A percentile compares a stretch with the other conserved stretches of the same genome.
These are phyloP conservation scores for Phaseolus coccineus DNA, from an alignment of 331 rosid genomes.

Conservation along the genomic window DNA sequence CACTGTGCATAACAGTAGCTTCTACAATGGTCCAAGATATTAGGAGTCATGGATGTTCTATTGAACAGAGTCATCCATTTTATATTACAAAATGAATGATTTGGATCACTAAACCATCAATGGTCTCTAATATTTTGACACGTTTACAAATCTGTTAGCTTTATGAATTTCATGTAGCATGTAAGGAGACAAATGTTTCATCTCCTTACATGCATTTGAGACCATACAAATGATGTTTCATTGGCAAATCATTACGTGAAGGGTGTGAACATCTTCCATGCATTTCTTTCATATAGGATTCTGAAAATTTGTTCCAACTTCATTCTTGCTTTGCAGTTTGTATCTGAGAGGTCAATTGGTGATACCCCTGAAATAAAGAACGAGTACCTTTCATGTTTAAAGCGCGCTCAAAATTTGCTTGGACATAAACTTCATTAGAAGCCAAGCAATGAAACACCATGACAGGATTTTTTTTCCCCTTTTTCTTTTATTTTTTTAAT, in stretches of 20 bases:
- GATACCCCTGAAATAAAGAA: slow-evolving; percentile 67
- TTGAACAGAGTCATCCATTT: not conserved
- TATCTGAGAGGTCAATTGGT: slow-evolving; percentile 48
- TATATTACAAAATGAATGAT: not conserved
- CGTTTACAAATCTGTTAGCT: slow-evolving; percentile 10
- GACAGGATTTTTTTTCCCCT: slow-evolving; percentile 23
- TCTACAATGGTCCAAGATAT: not conserved
- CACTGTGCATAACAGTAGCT: not conserved
- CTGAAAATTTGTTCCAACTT: not conserved
- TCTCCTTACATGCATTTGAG: not conserved
- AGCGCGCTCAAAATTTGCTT: slow-evolving; percentile 63
- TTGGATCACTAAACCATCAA: not conserved
- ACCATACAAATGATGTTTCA: slow-evolving; percentile 1
- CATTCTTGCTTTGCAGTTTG: slow-evolving; percentile 62
- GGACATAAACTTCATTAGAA: slow-evolving; percentile 34
- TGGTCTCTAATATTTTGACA: not conserved
- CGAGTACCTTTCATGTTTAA: slow-evolving; percentile 73
- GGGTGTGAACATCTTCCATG: not conserved
- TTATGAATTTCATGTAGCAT: not conserved
- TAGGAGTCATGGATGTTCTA: not conserved
- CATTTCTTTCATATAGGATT: not conserved
- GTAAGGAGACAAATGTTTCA: too few species aligned
- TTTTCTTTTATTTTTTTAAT: not conserved
- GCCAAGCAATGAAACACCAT: slow-evolving; percentile 45
- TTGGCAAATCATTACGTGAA: not conserved